Evolutionary conservation across 2,329 filamentous ascomycete genomes (phyloP).

Genomic region (Cladobotryum protrusum): DNA sequence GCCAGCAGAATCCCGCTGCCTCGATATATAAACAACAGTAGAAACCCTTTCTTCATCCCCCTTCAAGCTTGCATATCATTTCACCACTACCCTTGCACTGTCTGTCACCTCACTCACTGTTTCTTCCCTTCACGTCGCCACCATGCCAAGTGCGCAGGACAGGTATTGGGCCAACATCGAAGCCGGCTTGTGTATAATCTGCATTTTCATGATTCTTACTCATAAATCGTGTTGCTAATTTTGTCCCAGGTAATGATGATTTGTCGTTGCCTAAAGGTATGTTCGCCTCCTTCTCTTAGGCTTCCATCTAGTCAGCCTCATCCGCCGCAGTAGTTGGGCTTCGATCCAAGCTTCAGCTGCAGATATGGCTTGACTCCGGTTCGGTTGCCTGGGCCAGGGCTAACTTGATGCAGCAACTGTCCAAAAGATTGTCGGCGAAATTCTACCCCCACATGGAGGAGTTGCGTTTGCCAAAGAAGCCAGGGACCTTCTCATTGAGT

Average conservation of each 20-base stretch:
- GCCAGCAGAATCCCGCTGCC: neutral
- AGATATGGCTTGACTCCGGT: neutral
- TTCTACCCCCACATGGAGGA: conserved; percentile 68
- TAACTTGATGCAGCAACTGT: conserved; percentile 51
- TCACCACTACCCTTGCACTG: neutral
- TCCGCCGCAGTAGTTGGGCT: too few relatives aligned
- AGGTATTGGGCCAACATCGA: conserved; percentile 24
- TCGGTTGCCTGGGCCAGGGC: conserved; percentile 5
- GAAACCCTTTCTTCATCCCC: too few relatives aligned
- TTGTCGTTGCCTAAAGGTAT: conserved; percentile 59
- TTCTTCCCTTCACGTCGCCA: conserved; percentile 13
- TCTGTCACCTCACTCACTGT: neutral
- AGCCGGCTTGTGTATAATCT: conserved; percentile 16
- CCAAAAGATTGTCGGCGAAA: conserved; percentile 89
- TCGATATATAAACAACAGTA: neutral
- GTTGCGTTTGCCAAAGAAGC: conserved; percentile 92
- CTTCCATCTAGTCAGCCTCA: neutral
- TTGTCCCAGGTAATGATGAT: conserved; percentile 52
- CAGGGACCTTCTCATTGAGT: conserved; percentile 91
- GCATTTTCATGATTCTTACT: neutral
- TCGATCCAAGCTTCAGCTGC: too few relatives aligned
- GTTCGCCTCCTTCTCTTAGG: conserved; percentile 13
- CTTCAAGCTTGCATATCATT: neutral
- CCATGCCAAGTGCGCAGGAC: conserved; percentile 16
- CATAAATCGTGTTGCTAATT: conserved; percentile 25